Base-by-base conservation (phyloP, 2,329 filamentous ascomycete genomes). In the Colletotrichum viniferum region DNA sequence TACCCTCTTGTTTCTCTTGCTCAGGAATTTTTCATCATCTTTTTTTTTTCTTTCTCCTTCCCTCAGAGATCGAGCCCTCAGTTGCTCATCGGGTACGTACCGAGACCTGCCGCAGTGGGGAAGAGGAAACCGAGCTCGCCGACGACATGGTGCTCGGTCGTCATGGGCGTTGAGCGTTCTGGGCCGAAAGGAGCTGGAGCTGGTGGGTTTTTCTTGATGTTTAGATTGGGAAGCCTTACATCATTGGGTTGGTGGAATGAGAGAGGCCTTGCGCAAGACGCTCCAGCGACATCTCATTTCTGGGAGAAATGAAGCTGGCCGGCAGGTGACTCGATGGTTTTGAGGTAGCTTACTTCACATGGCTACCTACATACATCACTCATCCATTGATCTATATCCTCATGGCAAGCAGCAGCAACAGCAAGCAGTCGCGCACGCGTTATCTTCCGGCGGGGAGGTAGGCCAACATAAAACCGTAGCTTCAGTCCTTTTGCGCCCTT, bases 101-200 rank as follows among this genome's bases (percentile, higher is more conserved):
- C 63, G n/a, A 30, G 48, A 52, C 43, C 43, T 52, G 4, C 2
- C 7, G 18, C 18, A 55, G 65, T 63, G 65, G 65, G n/a, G 71
- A 38, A 43, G 56, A 32, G 36, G 38, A 30, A 43, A 63, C 64
- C 24, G 32, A 73, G 70, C 70, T 48, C 55, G 28, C 70, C 63
- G 21, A 62, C 70, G 21, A 62, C 70, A 61, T 67, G 69, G 63
- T 62, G 63, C 62, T 72, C 70, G 24, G 70, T n/a, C 65, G 13
- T 28, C 65, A 67, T 55, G 43, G 43, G 30, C 65, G 26, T 58
- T 58, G 55, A 30, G 55, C 24, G 28, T 66, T 52, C 52, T 65
- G 63, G 65, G 65, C 65, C 65, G 52, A 58, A 58, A 30, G 58
- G 18, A 32, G 58, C 30, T 62, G 58, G 28, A 52, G 43, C 43